A percentile compares a stretch with the other conserved stretches of the same genome.
Evolutionary conservation across 352 stramenopile species (phyloP).

Genomic region (Globisporangium ultimum): DNA sequence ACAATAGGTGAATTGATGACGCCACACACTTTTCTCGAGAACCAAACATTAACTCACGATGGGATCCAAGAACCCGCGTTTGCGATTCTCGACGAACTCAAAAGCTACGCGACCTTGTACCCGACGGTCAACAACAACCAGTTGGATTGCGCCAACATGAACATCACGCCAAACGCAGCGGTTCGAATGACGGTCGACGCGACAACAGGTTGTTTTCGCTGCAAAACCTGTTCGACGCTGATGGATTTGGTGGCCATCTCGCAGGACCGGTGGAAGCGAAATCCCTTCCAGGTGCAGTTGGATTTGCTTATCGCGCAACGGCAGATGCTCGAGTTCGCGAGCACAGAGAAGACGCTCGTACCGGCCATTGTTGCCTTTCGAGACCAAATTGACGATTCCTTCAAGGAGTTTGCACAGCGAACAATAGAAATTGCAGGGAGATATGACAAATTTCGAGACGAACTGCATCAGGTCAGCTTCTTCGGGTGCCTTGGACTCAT

Average conservation of each 20-base stretch:
- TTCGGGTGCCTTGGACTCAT: conserved; percentile 30
- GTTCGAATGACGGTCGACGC: conserved; percentile 57
- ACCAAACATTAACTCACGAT: conserved; percentile 33
- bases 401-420: conserved; percentile 10
- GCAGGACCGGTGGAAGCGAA: conserved; percentile 33
- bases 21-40: conserved; percentile 44
- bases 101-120: conserved; percentile 38
- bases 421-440: conserved; percentile 11
- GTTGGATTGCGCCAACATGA: conserved; percentile 37
- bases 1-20: conserved; percentile 18
- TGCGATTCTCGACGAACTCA: conserved; percentile 29
- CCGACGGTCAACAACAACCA: conserved; percentile 31
- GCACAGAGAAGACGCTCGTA: conserved; percentile 15
- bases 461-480: conserved; percentile 25
- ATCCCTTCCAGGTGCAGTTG: conserved; percentile 51
- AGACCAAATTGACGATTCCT: conserved; percentile 28
- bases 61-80: conserved; percentile 38
- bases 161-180: conserved; percentile 39
- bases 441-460: conserved; percentile 25
- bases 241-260: conserved; percentile 26
- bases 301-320: conserved; percentile 43
- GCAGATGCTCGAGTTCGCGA: conserved; percentile 39
- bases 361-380: conserved; percentile 29
- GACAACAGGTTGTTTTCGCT: conserved; percentile 57
- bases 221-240: conserved; percentile 47